These are phyloP conservation scores for Candida nemodendra DNA, from an alignment of 805 yeast genomes.

Conservation along the genomic window DNA sequence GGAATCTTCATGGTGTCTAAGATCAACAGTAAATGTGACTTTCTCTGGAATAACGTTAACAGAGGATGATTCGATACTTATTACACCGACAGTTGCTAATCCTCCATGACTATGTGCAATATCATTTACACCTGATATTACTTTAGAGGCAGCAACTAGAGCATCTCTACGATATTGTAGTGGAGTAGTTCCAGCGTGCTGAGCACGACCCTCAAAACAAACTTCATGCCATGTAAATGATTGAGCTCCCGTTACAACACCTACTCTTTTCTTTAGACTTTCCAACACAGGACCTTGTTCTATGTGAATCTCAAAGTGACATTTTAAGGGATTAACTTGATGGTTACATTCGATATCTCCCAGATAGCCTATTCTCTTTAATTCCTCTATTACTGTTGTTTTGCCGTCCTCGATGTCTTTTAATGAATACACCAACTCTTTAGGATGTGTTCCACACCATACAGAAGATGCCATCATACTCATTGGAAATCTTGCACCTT, in stretches of 20 bases:
- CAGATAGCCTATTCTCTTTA: constrained; percentile 59
- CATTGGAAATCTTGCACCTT: constrained; percentile 76
- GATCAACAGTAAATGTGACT: constrained; percentile 59
- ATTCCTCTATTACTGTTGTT: constrained; percentile 51
- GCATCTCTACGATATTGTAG: constrained; percentile 61
- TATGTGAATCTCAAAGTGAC: constrained; percentile 73
- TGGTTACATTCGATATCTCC: constrained; percentile 51
- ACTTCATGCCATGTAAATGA: constrained; percentile 63
- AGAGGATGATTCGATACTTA: constrained; percentile 56
- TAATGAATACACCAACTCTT: constrained; percentile 50
- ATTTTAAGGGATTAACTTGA: constrained; percentile 53
- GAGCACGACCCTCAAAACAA: constrained; percentile 57
- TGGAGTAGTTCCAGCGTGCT: constrained; percentile 77
- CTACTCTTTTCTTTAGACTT: constrained; percentile 52
- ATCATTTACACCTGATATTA: constrained; percentile 55
- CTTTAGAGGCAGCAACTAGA: constrained; percentile 52
- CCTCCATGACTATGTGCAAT: constrained; percentile 53
- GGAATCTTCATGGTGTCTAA: constrained; percentile 53
- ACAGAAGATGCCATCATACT: constrained; percentile 65
- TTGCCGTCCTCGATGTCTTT: constrained; percentile 52
- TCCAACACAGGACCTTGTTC: constrained; percentile 77
- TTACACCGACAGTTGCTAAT: constrained; percentile 56
- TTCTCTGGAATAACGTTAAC: constrained; percentile 67
- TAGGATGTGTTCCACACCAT: constrained; percentile 53
- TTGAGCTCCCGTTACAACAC: constrained; percentile 66